These are phyloP conservation scores for Colletotrichum liaoningense DNA, from an alignment of 2,329 filamentous ascomycete genomes.

Conservation along the genomic window DNA sequence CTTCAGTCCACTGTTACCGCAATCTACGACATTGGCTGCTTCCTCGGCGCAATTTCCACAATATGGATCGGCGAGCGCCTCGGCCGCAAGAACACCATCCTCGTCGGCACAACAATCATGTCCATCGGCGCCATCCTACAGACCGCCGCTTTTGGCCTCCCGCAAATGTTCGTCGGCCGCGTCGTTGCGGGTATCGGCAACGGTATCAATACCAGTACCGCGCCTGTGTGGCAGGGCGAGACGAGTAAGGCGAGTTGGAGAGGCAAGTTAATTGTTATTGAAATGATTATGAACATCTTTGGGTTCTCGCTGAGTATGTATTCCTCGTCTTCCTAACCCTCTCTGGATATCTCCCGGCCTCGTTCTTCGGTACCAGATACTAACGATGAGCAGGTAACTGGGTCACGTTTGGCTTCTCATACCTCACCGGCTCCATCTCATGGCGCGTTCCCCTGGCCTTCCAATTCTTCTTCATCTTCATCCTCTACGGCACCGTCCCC, in stretches of 20 bases:
- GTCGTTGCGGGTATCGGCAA: slow-evolving; percentile 61
- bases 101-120: slow-evolving; percentile 47
- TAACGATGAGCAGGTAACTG: slow-evolving; percentile 44
- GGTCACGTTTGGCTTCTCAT: slow-evolving; percentile 51
- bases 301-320: slow-evolving; percentile 42
- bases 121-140: slow-evolving; percentile 48
- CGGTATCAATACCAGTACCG: slow-evolving; percentile 50
- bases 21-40: slow-evolving; percentile 70
- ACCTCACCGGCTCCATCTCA: slow-evolving; percentile 44
- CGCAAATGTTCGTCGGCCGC: slow-evolving; percentile 56
- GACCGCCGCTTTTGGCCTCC: slow-evolving; percentile 46
- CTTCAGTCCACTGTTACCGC: slow-evolving; percentile 62
- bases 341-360: too few species aligned
- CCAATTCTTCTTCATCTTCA: slow-evolving; percentile 53
- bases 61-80: slow-evolving; percentile 47
- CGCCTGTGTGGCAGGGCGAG: slow-evolving; percentile 52
- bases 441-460: slow-evolving; percentile 57
- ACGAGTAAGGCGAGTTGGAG: slow-evolving; percentile 46
- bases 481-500: slow-evolving; percentile 44
- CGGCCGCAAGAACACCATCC: slow-evolving; percentile 47
- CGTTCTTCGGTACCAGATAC: neutral
- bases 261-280: slow-evolving; percentile 46
- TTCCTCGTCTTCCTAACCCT: too few species aligned
- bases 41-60: slow-evolving; percentile 58
- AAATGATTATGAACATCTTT: slow-evolving; percentile 46